A percentile compares a stretch with the other conserved stretches of the same genome.
Conservation (phyloP, 371 early-diverging fungal genomes). For the Apophysomyces elegans region DNA sequence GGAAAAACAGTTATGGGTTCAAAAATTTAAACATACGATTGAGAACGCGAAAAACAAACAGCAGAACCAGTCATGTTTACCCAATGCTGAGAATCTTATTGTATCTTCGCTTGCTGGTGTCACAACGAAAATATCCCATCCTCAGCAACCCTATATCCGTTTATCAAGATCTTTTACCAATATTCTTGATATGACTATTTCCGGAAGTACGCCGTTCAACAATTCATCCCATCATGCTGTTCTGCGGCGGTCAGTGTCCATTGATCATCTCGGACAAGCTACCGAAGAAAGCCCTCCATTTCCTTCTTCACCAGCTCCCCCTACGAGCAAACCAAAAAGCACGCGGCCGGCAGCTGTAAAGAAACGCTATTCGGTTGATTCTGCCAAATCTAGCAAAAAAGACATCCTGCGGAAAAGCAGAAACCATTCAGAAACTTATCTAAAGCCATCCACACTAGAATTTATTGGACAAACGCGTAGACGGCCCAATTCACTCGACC, state of each 20-base stretch:
- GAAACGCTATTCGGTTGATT: slow-evolving; percentile 42
- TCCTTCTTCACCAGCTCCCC: slow-evolving; percentile 9
- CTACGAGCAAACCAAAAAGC: slow-evolving; percentile 1
- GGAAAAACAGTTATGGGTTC: slow-evolving; percentile 49
- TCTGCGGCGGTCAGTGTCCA: slow-evolving; percentile 16
- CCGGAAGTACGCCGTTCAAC: not conserved
- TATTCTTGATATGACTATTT: slow-evolving; percentile 23
- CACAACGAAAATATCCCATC: slow-evolving; percentile 13
- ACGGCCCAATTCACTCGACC: slow-evolving; percentile 43
- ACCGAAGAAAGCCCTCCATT: not conserved
- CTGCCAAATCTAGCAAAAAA: slow-evolving; percentile 17
- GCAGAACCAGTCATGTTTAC: not conserved
- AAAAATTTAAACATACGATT: slow-evolving; percentile 39
- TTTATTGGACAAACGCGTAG: slow-evolving; percentile 7
- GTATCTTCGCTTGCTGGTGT: slow-evolving; percentile 38
- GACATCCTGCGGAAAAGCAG: slow-evolving; percentile 23
- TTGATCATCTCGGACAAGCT: slow-evolving; percentile 11
- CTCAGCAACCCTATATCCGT: slow-evolving; percentile 20
- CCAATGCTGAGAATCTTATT: slow-evolving; percentile 27
- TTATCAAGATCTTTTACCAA: slow-evolving; percentile 37
- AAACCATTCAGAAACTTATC: slow-evolving; percentile 37
- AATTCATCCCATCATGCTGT: not conserved
- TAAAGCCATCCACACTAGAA: slow-evolving; percentile 19
- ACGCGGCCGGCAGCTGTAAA: slow-evolving; percentile 12
- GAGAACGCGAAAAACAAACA: slow-evolving; percentile 20